Conservation (phyloP, 176 grass and related monocot species). For the Eragrostis curvula region DNA sequence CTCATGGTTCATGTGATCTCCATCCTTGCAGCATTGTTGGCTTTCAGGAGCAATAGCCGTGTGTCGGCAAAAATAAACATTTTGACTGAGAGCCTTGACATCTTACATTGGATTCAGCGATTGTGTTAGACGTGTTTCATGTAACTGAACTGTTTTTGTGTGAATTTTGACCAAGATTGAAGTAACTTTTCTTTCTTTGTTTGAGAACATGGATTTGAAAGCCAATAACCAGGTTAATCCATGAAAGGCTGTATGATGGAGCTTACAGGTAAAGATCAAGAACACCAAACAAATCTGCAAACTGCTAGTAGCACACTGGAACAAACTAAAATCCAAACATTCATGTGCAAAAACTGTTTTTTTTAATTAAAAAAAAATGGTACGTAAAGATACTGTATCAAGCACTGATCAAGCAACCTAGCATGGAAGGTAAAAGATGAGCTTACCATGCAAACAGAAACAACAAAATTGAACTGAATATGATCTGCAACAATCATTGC, state of each 20-base stretch:
- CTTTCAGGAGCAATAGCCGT: neutral
- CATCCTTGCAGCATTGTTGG: neutral
- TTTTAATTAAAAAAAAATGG: too few species aligned
- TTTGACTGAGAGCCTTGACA: neutral
- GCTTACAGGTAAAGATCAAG: too few species aligned
- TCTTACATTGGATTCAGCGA: neutral
- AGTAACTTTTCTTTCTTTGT: neutral
- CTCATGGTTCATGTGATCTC: constrained; percentile 70
- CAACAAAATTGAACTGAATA: neutral
- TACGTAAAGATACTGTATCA: neutral
- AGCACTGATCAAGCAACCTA: neutral
- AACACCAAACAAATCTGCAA: neutral
- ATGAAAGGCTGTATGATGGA: too few species aligned
- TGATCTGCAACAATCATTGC: neutral
- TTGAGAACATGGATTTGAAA: neutral
- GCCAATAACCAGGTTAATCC: neutral
- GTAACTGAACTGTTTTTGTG: neutral
- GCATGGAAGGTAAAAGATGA: neutral
- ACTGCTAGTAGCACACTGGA: neutral
- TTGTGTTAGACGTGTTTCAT: neutral
- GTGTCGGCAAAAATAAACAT: constrained; percentile 13
- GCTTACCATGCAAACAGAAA: constrained; percentile 8
- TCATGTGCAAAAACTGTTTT: neutral
- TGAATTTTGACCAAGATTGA: neutral
- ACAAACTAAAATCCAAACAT: neutral